Evolutionary conservation across 495 filamentous ascomycete genomes (phyloP).

Genomic region (Xylaria sp.): DNA sequence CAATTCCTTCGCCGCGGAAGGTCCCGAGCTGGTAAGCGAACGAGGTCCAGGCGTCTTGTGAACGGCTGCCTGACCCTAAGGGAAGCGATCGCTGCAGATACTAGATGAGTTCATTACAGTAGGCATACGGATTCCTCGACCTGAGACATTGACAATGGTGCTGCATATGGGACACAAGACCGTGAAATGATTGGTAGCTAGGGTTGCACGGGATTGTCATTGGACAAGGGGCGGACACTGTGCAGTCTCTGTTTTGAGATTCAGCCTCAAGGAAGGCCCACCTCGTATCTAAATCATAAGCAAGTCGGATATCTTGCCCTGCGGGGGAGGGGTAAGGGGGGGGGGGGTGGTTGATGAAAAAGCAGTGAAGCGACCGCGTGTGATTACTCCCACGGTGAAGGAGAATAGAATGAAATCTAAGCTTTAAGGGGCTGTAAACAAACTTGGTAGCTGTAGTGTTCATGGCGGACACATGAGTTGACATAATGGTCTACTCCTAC

Average conservation of each 20-base stretch:
- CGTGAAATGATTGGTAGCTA: not conserved
- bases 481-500: not conserved
- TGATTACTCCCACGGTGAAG: not conserved
- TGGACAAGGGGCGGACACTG: not conserved
- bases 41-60: not conserved
- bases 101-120: too few species aligned
- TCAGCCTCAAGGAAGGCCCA: not conserved
- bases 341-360: not conserved
- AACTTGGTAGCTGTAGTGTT: not conserved
- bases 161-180: not conserved
- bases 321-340: not conserved
- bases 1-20: not conserved
- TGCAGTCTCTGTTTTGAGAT: not conserved
- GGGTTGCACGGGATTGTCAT: not conserved
- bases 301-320: not conserved
- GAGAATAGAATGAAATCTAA: not conserved
- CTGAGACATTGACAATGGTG: not conserved
- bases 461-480: not conserved
- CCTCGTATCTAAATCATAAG: not conserved
- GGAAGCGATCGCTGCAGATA: not conserved
- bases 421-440: not conserved
- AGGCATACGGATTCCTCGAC: not conserved
- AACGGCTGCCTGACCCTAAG: not conserved
- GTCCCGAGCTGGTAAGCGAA: not conserved
- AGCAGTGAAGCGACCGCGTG: too few species aligned